A percentile compares a stretch with the other conserved stretches of the same genome.
Evolutionary conservation across 768 basidiomycete species (phyloP).

Genomic region (Rhizopogon salebrosus): DNA sequence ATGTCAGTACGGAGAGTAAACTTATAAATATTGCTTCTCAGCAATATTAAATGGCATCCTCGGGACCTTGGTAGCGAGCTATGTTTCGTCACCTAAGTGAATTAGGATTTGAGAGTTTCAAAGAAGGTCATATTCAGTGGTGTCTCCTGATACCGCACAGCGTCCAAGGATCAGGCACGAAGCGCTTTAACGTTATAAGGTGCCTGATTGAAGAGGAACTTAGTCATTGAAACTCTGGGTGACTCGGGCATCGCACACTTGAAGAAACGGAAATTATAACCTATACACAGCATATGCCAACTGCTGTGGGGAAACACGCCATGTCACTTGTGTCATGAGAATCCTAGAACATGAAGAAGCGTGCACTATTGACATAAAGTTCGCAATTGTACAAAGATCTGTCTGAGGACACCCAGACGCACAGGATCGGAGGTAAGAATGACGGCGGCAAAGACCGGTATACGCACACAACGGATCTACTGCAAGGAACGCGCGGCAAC

Average conservation of each 20-base stretch:
- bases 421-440: conserved; percentile 1
- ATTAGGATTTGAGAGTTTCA: neutral
- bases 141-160: neutral
- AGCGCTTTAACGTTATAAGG: neutral
- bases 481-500: conserved; percentile 5
- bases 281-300: neutral
- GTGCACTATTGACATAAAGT: neutral
- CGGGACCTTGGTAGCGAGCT: conserved; percentile 8
- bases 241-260: neutral
- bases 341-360: neutral
- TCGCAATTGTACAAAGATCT: neutral
- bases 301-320: neutral
- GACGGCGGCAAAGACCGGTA: conserved; percentile 5
- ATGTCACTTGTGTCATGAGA: neutral
- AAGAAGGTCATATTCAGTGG: neutral
- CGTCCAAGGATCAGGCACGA: neutral
- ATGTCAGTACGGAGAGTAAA: neutral
- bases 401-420: neutral
- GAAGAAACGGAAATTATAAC: neutral
- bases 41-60: conserved; percentile 1
- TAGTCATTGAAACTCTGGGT: neutral
- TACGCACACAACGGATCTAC: conserved; percentile 10
- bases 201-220: neutral
- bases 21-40: neutral
- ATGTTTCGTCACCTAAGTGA: neutral